Evolutionary conservation across 2,329 filamentous ascomycete genomes (phyloP).

Genomic region (Fusarium papillatum): DNA sequence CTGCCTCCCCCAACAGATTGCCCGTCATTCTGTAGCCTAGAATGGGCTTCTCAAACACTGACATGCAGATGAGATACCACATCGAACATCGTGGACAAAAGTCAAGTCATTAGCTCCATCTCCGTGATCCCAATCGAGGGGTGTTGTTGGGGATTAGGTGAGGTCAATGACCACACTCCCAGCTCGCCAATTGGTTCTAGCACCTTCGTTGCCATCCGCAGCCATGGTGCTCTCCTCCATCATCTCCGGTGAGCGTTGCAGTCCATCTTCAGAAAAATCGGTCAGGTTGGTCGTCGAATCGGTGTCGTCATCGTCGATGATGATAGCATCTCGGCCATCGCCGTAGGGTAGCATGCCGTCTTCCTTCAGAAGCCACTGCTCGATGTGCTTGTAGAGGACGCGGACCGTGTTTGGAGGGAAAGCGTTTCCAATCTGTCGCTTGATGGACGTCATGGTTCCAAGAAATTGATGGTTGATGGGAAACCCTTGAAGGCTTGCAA

Average conservation of each 20-base stretch:
- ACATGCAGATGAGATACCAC: neutral
- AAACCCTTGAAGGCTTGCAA: constrained; percentile 79
- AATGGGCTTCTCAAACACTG: constrained; percentile 12
- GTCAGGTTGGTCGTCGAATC: constrained; percentile 19
- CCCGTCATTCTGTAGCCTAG: neutral
- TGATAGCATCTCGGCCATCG: constrained; percentile 36
- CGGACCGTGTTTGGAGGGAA: constrained; percentile 75
- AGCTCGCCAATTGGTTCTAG: neutral
- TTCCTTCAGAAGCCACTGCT: constrained; percentile 58
- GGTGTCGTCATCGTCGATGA: constrained; percentile 43
- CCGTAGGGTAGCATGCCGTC: constrained; percentile 53
- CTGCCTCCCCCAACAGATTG: constrained; percentile 6
- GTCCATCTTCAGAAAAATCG: constrained; percentile 12
- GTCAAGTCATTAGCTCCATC: neutral
- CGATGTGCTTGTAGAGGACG: constrained; percentile 63
- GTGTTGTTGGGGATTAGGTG: constrained; percentile 21
- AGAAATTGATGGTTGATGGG: constrained; percentile 71
- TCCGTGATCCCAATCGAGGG: neutral
- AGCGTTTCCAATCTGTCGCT: constrained; percentile 83
- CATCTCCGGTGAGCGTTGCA: constrained; percentile 38
- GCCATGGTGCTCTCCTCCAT: constrained; percentile 36
- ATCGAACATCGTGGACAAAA: neutral
- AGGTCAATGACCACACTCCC: constrained; percentile 37
- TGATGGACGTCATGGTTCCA: constrained; percentile 55
- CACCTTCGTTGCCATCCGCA: neutral